Percentiles rank a stretch among this genome's conserved stretches.
Conservation (phyloP, 495 filamentous ascomycete genomes). For the Penicillium pancosmium region DNA sequence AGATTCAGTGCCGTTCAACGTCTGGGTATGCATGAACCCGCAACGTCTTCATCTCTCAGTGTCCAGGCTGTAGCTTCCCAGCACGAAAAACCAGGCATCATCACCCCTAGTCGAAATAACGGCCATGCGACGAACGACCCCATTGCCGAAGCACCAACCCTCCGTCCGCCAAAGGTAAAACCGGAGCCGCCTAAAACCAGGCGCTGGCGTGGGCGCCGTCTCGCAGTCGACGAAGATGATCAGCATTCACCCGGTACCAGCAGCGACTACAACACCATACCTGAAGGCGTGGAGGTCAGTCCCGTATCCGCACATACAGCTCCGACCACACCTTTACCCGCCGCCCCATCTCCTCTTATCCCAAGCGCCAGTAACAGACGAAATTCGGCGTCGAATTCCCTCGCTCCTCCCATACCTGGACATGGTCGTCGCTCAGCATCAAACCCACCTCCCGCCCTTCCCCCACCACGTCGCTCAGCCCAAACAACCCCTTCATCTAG, state of each 20-base stretch:
- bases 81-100: slow-evolving; percentile 81
- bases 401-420: slow-evolving; percentile 27
- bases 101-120: slow-evolving; percentile 73
- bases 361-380: slow-evolving; percentile 22
- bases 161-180: slow-evolving; percentile 39
- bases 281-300: slow-evolving; percentile 31
- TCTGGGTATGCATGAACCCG: slow-evolving; percentile 52
- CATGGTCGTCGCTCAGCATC: slow-evolving; percentile 40
- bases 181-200: slow-evolving; percentile 49
- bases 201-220: slow-evolving; percentile 44
- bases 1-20: slow-evolving; percentile 33
- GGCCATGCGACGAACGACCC: slow-evolving; percentile 13
- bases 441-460: slow-evolving; percentile 44
- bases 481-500: slow-evolving; percentile 27
- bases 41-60: slow-evolving; percentile 58
- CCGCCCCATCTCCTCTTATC: slow-evolving; percentile 7
- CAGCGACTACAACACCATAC: slow-evolving; percentile 34
- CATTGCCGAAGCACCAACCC: slow-evolving; percentile 23
- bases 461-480: slow-evolving; percentile 41
- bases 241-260: slow-evolving; percentile 28
- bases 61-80: slow-evolving; percentile 78
- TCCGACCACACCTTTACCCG: slow-evolving; percentile 15
- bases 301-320: slow-evolving; percentile 25
- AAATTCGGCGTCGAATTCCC: slow-evolving; percentile 34
- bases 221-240: slow-evolving; percentile 28